These are phyloP conservation scores for Salvia miltiorrhiza DNA, from an alignment of 257 asterid species.

Conservation along the genomic window DNA sequence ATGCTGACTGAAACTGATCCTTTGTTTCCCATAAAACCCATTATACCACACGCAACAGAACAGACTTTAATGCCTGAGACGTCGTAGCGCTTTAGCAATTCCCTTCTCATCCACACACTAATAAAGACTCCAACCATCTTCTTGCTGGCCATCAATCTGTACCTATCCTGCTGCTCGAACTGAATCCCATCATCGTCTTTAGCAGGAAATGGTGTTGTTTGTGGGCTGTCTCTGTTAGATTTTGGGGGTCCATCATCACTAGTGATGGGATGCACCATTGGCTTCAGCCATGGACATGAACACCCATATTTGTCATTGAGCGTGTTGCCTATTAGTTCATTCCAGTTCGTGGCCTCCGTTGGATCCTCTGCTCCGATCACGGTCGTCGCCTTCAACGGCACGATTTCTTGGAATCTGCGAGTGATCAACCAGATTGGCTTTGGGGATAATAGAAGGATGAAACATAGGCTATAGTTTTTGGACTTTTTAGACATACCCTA, in stretches of 20 bases:
- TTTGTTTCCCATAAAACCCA: conserved; percentile 93
- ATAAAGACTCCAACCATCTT: conserved; percentile 94
- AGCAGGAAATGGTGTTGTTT: conserved; percentile 6
- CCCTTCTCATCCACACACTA: conserved; percentile 86
- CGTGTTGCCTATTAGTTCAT: conserved; percentile 61
- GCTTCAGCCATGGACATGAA: conserved; percentile 66
- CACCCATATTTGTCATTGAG: conserved; percentile 58
- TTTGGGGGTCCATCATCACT: conserved; percentile 33
- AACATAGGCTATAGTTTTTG: not conserved
- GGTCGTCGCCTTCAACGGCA: conserved; percentile 65
- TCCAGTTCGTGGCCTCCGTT: conserved; percentile 92
- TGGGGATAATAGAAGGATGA: not conserved
- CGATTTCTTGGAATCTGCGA: conserved; percentile 89
- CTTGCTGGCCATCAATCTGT: conserved; percentile 77
- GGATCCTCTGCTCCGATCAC: conserved; percentile 82
- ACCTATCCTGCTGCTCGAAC: too few relatives aligned
- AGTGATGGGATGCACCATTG: conserved; percentile 55
- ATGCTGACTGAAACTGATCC: conserved; percentile 84
- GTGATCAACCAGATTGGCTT: not conserved
- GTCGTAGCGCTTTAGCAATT: conserved; percentile 42
- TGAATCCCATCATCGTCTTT: conserved; percentile 29
- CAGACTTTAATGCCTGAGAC: conserved; percentile 63
- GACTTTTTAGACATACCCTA: conserved; percentile 57
- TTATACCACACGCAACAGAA: conserved; percentile 88
- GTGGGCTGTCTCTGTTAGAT: conserved; percentile 17